Evolutionary conservation across 2,329 filamentous ascomycete species (phyloP), one percentile per base, ranked within the genome.

Genomic region (Plenodomus biglobosus): DNA sequence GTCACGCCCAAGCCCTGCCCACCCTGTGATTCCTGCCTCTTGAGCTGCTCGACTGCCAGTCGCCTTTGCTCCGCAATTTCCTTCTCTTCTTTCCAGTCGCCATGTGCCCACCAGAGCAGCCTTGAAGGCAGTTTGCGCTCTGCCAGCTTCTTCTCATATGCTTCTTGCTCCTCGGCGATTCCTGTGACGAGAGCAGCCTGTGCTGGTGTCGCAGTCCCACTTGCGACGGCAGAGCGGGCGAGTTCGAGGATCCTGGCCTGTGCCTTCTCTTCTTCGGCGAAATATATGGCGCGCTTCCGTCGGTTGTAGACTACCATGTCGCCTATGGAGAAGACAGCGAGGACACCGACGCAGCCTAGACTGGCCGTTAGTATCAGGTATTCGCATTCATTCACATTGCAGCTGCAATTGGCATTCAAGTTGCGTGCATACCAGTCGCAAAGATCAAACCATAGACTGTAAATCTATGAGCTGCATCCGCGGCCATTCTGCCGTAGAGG

Each of bases 261-360:
- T 59, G 77, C 66, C 40, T 71, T 72, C 57, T 79, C 73, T 61
- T 84, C 73, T 52, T 78, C 72, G 38, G 73, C 78, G 53, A 84
- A 78, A 76, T 79, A 88, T 53, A 86, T 81, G 32, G 77, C 77
- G 47, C 80, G 77, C 74, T 86, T 84, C 49, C 80, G 77, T 46
- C 85, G 80, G 69, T 87, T 88, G 73, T 87, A 84, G 50, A 85
- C 71, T 48, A 87, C 77, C 76, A 88, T 81, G 62, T 86, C 85
- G 50, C 81, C 78, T 55, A 85, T 78, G 8, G 85, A 84, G 66
- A 86, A 85, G 34, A 82, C 77, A 32, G 83, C 84, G 38, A 86
- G 78, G 36, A 80, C 79, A 58, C 78, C 81, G 42, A 80, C 78
- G 52, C 86, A 73, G 49, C 84, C 84, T 81, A 66, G 38, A 44